Evolutionary conservation across 768 basidiomycete genomes (phyloP), one percentile per base, ranked within the genome.

Genomic region (Pleurotus ostreatus): DNA sequence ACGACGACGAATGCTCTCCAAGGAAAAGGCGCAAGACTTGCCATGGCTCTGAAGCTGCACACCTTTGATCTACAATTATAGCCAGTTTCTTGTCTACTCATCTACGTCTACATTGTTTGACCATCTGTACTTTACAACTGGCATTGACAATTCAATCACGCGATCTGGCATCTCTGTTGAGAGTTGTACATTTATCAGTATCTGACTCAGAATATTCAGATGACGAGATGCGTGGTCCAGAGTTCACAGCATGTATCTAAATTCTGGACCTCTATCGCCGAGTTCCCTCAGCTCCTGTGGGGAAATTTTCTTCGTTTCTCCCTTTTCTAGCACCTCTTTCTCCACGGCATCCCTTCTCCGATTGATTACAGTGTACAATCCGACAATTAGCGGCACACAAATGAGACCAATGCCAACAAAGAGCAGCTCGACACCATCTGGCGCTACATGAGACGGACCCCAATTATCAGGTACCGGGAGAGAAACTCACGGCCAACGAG

Each of bases 401-500:
- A 49, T 30, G 48, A 49, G 48, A 12, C 48, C 48, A 20, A 49
- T 26, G 12, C 48, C 30, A n/a, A 49, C 48, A 20, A 49, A 49
- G 13, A 49, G 25, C 8, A 49, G 23, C 48, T 49, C 48, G 26
- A 49, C 20, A 37, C 25, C 48, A 20, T 49, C 48, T 49, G 1
- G 23, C 1, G 46, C 5, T 23, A 25, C 1, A 8, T 45, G 22
- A 45, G 43, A 45, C 16, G 22, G 43, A 11, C 9, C 9, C 30
- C 9, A 34, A 22, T 16, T 2, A 15, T 16, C 16, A 45, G 13
- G 43, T 16, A 12, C 5, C 8, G 46, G 20, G 45, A 48, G 46
- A 23, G n/a, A n/a, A 22, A 78, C 83, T 61, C 63, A 88, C 87
- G 82, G 22, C 88, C 86, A 40, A 85, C 62, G 38, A 81, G 68